phyloP scores from a whole-genome alignment of 2,329 filamentous ascomycete genomes.

The Pyricularia sp. region DNA sequence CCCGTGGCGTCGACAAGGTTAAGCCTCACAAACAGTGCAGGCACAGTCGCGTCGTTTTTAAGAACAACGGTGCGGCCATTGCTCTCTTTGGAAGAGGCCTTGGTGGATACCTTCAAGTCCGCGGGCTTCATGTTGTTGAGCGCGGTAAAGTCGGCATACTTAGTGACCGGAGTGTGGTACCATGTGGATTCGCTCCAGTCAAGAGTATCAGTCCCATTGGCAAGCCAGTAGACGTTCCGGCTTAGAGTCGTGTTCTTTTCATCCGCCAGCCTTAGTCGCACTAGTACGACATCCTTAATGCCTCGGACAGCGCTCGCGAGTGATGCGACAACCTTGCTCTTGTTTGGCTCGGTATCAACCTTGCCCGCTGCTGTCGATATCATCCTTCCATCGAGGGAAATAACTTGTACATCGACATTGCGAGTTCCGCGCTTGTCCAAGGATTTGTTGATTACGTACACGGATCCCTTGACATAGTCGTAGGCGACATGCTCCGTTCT shows the following conservation, averaged over 20 bases:
- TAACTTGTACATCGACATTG: constrained; percentile 32
- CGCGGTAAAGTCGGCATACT: constrained; percentile 33
- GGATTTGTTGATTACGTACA: constrained; percentile 44
- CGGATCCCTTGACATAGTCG: constrained; percentile 30
- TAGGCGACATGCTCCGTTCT: constrained; percentile 41
- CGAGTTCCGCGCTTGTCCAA: constrained; percentile 24
- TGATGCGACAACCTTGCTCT: constrained; percentile 22
- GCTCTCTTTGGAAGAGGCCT: constrained; percentile 7
- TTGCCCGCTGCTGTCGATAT: constrained; percentile 18
- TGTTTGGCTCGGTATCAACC: constrained; percentile 28
- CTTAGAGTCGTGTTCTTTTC: constrained; percentile 24
- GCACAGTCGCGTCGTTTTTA: constrained; percentile 36
- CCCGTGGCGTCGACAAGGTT: constrained; percentile 30
- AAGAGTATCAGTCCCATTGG: constrained; percentile 30
- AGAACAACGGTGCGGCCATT: constrained; percentile 23
- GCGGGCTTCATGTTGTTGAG: constrained; percentile 27
- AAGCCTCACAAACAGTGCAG: constrained; percentile 45
- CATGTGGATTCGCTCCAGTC: constrained; percentile 45
- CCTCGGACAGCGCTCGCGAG: constrained; percentile 8
- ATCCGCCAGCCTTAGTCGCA: constrained; percentile 31
- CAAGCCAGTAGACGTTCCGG: constrained; percentile 49
- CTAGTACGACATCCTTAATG: constrained; percentile 30
- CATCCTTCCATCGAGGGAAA: constrained; percentile 31
- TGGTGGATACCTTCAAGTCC: constrained; percentile 19
- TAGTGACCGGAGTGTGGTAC: constrained; percentile 43